A percentile compares a stretch with the other conserved stretches of the same genome.
These are phyloP conservation scores for Dunaliella primolecta DNA, from an alignment of 139 green algal genomes.

Conservation along the genomic window DNA sequence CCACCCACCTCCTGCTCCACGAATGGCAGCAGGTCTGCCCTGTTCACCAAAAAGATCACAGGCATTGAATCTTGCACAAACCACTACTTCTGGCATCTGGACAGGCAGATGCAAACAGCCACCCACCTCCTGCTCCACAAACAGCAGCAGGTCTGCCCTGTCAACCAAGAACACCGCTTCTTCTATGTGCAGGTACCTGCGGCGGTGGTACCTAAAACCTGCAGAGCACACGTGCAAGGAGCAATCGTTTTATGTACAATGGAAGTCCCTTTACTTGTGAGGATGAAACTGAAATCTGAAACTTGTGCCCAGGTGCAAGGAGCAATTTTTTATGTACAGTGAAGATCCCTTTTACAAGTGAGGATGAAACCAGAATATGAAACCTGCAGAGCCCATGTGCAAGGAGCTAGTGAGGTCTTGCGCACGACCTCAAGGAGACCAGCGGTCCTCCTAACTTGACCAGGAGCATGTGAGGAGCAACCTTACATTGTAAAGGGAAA, in stretches of 20 bases:
- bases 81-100: no score
- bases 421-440: no score
- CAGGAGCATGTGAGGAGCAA: no score
- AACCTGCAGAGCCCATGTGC: no score
- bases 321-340: not conserved
- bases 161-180: slow-evolving; percentile 42
- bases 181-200: slow-evolving; percentile 34
- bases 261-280: not conserved
- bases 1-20: slow-evolving; percentile 2
- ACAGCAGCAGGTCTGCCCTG: slow-evolving; percentile 39
- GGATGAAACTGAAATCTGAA: not conserved
- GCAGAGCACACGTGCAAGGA: not conserved
- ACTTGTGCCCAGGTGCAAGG: not conserved
- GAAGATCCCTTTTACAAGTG: no score
- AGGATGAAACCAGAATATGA: no score
- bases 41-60: slow-evolving; percentile 37
- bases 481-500: no score
- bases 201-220: slow-evolving; percentile 28
- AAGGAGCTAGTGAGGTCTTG: no score
- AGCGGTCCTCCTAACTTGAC: no score
- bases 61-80: no score
- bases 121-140: slow-evolving; percentile 13
- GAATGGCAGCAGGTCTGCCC: slow-evolving; percentile 40
- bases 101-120: no score
- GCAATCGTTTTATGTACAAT: no score